Evolutionary conservation across 1,139 yeast species (phyloP).

Genomic region (Blastobotrys arbuscula): DNA sequence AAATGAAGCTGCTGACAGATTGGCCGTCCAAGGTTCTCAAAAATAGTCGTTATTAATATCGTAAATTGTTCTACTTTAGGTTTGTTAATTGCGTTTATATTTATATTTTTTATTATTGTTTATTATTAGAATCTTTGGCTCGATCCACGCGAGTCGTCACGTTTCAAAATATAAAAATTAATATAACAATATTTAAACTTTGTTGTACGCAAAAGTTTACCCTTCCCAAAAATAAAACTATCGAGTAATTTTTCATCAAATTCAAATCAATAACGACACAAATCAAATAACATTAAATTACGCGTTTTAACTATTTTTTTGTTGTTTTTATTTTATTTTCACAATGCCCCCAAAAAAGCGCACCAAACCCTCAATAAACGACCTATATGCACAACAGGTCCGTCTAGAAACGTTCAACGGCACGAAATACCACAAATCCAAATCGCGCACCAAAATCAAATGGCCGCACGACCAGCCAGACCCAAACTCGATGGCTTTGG

Average conservation of each 20-base stretch:
- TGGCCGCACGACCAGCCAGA: constrained; percentile 34
- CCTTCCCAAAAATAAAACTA: no score
- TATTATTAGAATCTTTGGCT: neutral
- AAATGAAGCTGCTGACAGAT: constrained; percentile 68
- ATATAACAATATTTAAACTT: no score
- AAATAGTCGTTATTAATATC: no score
- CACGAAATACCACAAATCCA: constrained; percentile 21
- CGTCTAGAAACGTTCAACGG: constrained; percentile 28
- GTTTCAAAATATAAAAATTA: no score
- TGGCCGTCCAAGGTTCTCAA: constrained; percentile 43
- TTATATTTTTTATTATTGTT: neutral
- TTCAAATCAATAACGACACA: no score
- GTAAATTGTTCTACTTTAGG: neutral
- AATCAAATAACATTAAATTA: neutral
- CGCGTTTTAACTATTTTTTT: neutral
- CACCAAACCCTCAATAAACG: constrained; percentile 4
- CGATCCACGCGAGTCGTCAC: no score
- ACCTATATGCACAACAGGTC: constrained; percentile 20
- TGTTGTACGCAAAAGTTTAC: no score
- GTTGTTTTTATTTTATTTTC: neutral
- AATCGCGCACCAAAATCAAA: constrained; percentile 20
- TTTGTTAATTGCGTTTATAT: neutral
- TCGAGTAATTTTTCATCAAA: no score
- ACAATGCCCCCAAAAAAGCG: constrained; percentile 1
- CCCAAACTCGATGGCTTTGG: constrained; percentile 43